Evolutionary conservation across 2,329 filamentous ascomycete species (phyloP).

Genomic region (Colletotrichum camelliae): DNA sequence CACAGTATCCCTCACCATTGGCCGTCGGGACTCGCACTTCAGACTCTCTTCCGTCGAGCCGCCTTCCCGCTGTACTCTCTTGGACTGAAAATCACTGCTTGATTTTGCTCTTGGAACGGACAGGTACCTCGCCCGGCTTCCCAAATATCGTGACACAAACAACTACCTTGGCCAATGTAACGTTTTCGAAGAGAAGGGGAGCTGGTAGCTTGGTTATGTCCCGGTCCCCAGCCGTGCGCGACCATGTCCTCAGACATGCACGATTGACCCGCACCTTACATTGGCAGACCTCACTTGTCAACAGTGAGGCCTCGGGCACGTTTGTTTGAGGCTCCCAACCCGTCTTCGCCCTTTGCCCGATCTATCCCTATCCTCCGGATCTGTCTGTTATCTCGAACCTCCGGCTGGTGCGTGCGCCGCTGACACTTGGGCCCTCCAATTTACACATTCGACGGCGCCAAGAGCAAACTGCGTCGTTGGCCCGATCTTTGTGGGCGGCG

Average conservation of each 20-base stretch:
- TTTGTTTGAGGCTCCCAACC: neutral
- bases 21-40: neutral
- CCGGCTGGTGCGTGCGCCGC: neutral
- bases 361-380: neutral
- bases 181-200: neutral
- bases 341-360: neutral
- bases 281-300: neutral
- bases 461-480: neutral
- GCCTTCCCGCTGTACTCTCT: neutral
- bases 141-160: neutral
- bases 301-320: neutral
- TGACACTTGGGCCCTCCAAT: neutral
- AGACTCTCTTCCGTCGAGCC: neutral
- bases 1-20: neutral
- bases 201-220: neutral
- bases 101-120: neutral
- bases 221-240: neutral
- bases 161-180: neutral
- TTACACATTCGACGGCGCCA: neutral
- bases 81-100: neutral
- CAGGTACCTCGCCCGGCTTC: neutral
- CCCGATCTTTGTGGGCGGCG: neutral
- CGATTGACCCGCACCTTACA: neutral
- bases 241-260: neutral
- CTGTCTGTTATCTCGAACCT: neutral